These are phyloP conservation scores for Tylopilus sp. DNA, from an alignment of 768 basidiomycete genomes.

Conservation along the genomic window DNA sequence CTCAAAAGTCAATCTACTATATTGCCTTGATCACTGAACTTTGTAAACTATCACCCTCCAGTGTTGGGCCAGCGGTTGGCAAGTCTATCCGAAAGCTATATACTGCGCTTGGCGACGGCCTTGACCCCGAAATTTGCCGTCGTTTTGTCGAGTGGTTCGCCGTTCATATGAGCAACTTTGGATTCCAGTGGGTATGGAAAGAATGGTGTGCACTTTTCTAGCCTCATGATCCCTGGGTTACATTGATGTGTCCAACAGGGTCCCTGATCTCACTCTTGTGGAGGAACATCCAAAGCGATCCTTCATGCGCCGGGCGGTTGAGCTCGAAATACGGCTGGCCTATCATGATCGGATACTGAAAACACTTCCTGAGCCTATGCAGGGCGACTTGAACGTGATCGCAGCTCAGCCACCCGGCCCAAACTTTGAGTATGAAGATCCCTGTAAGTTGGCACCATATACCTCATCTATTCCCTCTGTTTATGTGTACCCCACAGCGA, in stretches of 20 bases:
- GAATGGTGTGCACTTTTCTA: constrained; percentile 68
- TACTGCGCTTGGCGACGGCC: constrained; percentile 68
- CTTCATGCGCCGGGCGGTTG: constrained; percentile 84
- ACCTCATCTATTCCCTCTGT: background rate
- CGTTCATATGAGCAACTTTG: constrained; percentile 95
- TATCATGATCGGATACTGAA: constrained; percentile 92
- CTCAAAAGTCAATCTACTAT: constrained; percentile 81
- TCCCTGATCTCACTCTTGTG: constrained; percentile 74
- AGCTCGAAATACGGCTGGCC: constrained; percentile 86
- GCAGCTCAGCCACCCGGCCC: constrained; percentile 72
- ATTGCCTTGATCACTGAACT: constrained; percentile 87
- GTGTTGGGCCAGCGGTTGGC: constrained; percentile 94
- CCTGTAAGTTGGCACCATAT: constrained; percentile 42
- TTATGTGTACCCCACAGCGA: constrained; percentile 42
- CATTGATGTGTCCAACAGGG: constrained; percentile 46
- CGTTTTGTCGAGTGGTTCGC: constrained; percentile 95
- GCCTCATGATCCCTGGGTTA: background rate
- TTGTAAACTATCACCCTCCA: constrained; percentile 89
- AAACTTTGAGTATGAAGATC: constrained; percentile 79
- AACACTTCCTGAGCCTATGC: constrained; percentile 82
- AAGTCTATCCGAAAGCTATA: constrained; percentile 92
- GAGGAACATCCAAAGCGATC: constrained; percentile 80
- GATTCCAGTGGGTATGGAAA: constrained; percentile 98
- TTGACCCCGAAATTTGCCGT: constrained; percentile 81
- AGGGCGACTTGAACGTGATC: constrained; percentile 61